phyloP scores from a whole-genome alignment of 2,329 filamentous ascomycete species.

The Ophiosphaerella narmari region DNA sequence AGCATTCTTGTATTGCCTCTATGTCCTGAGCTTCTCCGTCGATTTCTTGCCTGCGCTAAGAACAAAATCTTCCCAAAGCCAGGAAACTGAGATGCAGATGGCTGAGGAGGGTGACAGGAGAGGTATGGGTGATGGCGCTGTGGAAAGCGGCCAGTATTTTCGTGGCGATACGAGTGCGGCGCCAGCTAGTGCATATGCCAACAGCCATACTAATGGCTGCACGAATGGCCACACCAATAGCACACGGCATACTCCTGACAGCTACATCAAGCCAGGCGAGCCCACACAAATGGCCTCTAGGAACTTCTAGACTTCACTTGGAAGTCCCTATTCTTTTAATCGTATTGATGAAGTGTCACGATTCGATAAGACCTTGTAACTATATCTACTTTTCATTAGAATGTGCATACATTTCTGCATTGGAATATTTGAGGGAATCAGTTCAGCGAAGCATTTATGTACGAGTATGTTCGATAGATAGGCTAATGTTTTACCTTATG shows the following conservation, averaged over 20 bases:
- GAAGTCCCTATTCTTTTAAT: slow-evolving; percentile 9
- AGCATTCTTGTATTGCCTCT: slow-evolving; percentile 84
- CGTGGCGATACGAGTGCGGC: slow-evolving; percentile 20
- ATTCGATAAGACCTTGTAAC: too few relatives aligned
- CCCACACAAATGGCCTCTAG: slow-evolving; percentile 27
- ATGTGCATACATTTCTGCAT: not conserved
- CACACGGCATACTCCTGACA: slow-evolving; percentile 14
- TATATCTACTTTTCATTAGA: too few relatives aligned
- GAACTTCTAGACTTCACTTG: slow-evolving; percentile 31
- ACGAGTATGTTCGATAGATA: slow-evolving; percentile 10
- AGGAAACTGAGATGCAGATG: slow-evolving; percentile 43
- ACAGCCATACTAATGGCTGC: slow-evolving; percentile 25
- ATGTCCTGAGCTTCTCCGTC: slow-evolving; percentile 83
- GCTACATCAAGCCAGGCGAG: slow-evolving; percentile 23
- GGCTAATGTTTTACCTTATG: slow-evolving; percentile 6
- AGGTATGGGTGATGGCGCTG: slow-evolving; percentile 27
- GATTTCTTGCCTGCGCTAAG: slow-evolving; percentile 81
- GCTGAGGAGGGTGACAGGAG: slow-evolving; percentile 22
- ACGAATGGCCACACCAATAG: slow-evolving; percentile 21
- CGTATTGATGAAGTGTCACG: not conserved
- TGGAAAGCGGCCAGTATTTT: slow-evolving; percentile 33
- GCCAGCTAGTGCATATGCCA: slow-evolving; percentile 14
- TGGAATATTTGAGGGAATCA: not conserved
- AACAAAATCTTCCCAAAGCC: slow-evolving; percentile 56
- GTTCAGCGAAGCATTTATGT: not conserved